A percentile compares a stretch with the other conserved stretches of the same genome.
Conservation (phyloP, 192 early-diverging fungal genomes). For the Dimargaris xerosporica region DNA sequence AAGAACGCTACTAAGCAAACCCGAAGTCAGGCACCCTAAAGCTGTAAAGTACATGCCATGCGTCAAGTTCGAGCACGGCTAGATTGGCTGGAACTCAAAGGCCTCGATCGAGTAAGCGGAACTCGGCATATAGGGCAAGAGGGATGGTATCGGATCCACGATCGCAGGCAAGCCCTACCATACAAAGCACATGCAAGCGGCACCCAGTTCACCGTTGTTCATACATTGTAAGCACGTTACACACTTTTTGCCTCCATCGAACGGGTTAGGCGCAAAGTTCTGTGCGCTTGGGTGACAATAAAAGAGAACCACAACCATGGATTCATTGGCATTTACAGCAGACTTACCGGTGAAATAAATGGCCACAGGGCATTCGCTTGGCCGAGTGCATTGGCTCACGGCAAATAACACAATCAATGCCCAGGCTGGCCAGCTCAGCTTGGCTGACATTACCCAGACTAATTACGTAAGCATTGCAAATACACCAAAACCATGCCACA, state of each 20-base stretch:
- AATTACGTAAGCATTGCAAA: too few species aligned
- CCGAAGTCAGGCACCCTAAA: too few species aligned
- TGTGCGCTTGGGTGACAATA: background rate
- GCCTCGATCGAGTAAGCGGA: too few species aligned
- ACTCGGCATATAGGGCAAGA: conserved; percentile 8
- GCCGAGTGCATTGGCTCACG: conserved; percentile 6
- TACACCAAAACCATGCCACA: background rate
- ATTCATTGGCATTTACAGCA: background rate
- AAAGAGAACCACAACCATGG: background rate
- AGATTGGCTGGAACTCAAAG: too few species aligned
- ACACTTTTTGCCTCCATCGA: background rate
- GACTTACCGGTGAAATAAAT: conserved; percentile 7
- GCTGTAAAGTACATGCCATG: too few species aligned
- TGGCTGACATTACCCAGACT: background rate
- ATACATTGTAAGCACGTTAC: background rate
- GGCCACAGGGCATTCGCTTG: conserved; percentile 5
- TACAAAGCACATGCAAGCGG: background rate
- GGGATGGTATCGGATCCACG: conserved; percentile 8
- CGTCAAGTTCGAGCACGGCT: too few species aligned
- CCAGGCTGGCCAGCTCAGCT: background rate
- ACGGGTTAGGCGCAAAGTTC: background rate
- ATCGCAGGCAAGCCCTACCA: conserved; percentile 3
- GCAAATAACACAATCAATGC: conserved; percentile 4
- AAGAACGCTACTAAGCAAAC: too few species aligned
- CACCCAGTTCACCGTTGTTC: background rate